Base-by-base conservation (phyloP, 768 basidiomycete species). In the Butyriboletus loyo region DNA sequence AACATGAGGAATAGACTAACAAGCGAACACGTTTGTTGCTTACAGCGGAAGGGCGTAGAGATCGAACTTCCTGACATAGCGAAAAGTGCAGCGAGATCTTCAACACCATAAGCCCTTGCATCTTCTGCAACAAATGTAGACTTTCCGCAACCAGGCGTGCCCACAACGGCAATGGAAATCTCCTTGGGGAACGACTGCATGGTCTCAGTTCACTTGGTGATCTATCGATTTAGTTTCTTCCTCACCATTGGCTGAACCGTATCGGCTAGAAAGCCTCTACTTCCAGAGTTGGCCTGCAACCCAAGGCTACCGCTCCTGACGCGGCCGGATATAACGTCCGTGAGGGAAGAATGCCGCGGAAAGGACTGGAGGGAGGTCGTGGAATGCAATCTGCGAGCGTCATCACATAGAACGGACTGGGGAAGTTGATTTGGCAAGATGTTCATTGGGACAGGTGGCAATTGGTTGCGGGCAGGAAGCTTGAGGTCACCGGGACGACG, bases 91-190 rank as follows among this genome's bases (percentile, higher is more conserved):
- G 55, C 64, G 30, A 79, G 66, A 48, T 80, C 77, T 31, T 73
- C 71, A 15, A 89, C 72, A 15, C 75, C 73, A 59, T 82, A 85
- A 3, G 77, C 75, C 56, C 81, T 84, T 50, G 93, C 74, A 11
- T 92, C 93, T 65, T 85, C 86, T 32, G 77, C 75, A 56, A 97
- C 89, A 45, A 92, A 78, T 3, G 84, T 82, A 2, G 90, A 86
- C 72, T 98, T 98, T 54, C 95, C 96, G 54, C 89, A 92, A 31
- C 84, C 80, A 35, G 77, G 69, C 13, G 82, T 78, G 14, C 96
- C 96, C 35, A 95, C 77, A 31, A 98, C 84, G 30, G 86, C 85
- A 28, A 98, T 74, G 9, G 84, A 82, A 44, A 88, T 59, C 44
- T 72, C 67, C 54, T 62, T 71, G 10, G 61, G 55, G 13, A 68